phyloP scores from a whole-genome alignment of 345 rosid species.

The Eucalyptus virginea region DNA sequence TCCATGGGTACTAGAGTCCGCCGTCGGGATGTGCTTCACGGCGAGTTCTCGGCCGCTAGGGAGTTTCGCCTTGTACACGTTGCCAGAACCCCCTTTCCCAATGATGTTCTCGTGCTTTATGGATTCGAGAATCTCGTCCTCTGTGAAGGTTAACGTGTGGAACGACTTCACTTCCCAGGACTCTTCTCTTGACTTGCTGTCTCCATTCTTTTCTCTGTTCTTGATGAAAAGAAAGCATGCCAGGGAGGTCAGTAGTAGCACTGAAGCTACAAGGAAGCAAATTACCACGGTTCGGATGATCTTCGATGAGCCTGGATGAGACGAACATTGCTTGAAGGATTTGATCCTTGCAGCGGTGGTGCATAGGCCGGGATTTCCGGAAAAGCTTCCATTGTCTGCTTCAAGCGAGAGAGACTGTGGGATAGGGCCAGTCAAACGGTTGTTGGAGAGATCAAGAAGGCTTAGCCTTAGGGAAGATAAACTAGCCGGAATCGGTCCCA shows the following conservation, averaged over 20 bases:
- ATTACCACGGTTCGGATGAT: slow-evolving; percentile 26
- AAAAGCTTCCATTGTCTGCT: slow-evolving; percentile 70
- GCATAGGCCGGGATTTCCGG: slow-evolving; percentile 64
- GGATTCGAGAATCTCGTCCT: slow-evolving; percentile 81
- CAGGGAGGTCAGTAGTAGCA: slow-evolving; percentile 39
- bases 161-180: slow-evolving; percentile 82
- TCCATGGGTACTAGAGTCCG: slow-evolving; percentile 6
- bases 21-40: slow-evolving; percentile 65
- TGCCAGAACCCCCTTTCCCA: slow-evolving; percentile 88
- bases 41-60: slow-evolving; percentile 72
- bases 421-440: slow-evolving; percentile 48
- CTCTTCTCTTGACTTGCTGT: slow-evolving; percentile 46
- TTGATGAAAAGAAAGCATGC: slow-evolving; percentile 39
- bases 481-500: slow-evolving; percentile 56
- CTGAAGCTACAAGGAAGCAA: slow-evolving; percentile 36
- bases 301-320: slow-evolving; percentile 25
- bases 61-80: slow-evolving; percentile 63
- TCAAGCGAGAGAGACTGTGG: slow-evolving; percentile 55
- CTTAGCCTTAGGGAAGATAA: slow-evolving; percentile 59
- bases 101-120: slow-evolving; percentile 78
- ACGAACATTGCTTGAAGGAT: slow-evolving; percentile 41
- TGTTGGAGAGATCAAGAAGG: slow-evolving; percentile 77
- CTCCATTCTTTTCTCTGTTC: slow-evolving; percentile 35
- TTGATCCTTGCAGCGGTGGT: slow-evolving; percentile 39
- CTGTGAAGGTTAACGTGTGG: slow-evolving; percentile 52